Evolutionary conservation across 1,139 yeast genomes (phyloP), one percentile per base, ranked within the genome.

Genomic region (Meyerozyma carpophila): DNA sequence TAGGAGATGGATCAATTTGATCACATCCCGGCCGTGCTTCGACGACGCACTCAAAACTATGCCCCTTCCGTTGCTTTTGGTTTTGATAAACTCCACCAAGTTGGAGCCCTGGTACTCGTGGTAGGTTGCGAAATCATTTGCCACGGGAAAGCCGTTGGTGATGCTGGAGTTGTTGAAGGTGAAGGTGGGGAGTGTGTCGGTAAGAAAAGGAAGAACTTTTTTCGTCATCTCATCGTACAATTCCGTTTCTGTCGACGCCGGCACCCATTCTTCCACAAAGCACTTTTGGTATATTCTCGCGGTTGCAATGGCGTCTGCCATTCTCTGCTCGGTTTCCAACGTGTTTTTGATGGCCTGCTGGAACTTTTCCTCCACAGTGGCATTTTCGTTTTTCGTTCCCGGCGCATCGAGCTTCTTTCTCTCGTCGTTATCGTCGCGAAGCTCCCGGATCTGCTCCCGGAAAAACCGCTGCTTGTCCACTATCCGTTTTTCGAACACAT

Each of bases 31-130:
- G 3, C 63, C 52, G 48, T 69, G 68, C 38, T 59, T 55, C 7
- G 68, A 57, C 6, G 68, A 43, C 1, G 68, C 70, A 0, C 75
- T 62, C 1, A 73, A 52, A 1, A 70, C 75, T 10, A 73, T 71
- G 0, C 78, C 78, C 39, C 53, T 52, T 8, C 77, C 77, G 29
- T 59, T 57, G 27, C 57, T 50, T 18, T 60, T 50, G n/a, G 48
- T 47, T 29, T 50, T 50, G 38, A 57, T 49, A 44, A 53, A 62
- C 9, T 61, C 59, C 8, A 66, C 37, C 6, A 61, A 24, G 42
- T 59, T 61, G 18, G 47, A 47, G 1, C 44, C 36, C 8, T 43
- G 46, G 26, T 40, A 40, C n/a, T 49, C 48, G 32, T 39, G 48
- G 11, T 34, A 39, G 6, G 43, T 40, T 7, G 44, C 38, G 31